Percentiles rank a stretch among this genome's conserved stretches.
Conservation (phyloP, 768 basidiomycete genomes). For the Lentinula detonsa region DNA sequence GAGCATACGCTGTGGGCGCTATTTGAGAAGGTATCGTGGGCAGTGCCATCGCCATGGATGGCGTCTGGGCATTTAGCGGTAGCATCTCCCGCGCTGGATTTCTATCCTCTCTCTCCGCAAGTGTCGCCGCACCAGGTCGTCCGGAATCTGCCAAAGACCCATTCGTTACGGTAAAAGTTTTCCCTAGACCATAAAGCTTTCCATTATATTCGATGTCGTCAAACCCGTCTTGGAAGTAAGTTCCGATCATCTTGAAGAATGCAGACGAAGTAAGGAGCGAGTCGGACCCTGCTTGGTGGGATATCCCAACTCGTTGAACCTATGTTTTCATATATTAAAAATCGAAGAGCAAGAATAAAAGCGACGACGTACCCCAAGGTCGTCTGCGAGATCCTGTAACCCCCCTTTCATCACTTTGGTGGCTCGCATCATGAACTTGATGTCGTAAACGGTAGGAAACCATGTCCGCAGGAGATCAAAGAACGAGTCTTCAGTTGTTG, state of each 20-base stretch:
- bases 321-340: conserved; percentile 20
- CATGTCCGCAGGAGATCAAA: conserved; percentile 82
- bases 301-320: conserved; percentile 85
- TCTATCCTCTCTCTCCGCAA: conserved; percentile 76
- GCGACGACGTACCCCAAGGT: conserved; percentile 71
- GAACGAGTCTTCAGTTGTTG: conserved; percentile 84
- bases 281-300: conserved; percentile 97
- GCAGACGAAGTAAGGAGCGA: conserved; percentile 88
- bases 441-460: conserved; percentile 97
- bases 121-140: conserved; percentile 64
- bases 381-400: conserved; percentile 93
- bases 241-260: conserved; percentile 93
- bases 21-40: conserved; percentile 37
- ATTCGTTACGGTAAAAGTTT: conserved; percentile 65
- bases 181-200: conserved; percentile 78
- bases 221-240: conserved; percentile 87
- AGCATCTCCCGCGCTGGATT: conserved; percentile 41
- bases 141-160: conserved; percentile 54
- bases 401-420: conserved; percentile 84
- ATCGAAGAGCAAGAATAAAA: neutral
- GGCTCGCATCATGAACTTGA: conserved; percentile 92
- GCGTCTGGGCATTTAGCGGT: conserved; percentile 41
- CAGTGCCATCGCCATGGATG: conserved; percentile 48
- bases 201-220: conserved; percentile 81
- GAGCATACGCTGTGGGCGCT: conserved; percentile 50